Conservation (phyloP, 768 basidiomycete genomes). For the Sarcodon aspratus region DNA sequence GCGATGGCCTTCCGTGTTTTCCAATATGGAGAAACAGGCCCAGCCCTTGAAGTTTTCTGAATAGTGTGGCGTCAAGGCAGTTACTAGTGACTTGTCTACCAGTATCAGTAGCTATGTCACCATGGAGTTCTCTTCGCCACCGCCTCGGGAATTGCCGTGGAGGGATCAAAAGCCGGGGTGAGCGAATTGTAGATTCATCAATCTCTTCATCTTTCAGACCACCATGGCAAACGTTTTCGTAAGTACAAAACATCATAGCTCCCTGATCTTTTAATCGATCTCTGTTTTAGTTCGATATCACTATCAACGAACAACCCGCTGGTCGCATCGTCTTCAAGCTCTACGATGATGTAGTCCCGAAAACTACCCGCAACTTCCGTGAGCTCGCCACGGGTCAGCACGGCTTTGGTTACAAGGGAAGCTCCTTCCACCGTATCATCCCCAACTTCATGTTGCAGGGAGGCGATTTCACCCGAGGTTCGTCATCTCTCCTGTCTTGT, state of each 20-base stretch:
- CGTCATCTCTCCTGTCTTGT: conserved; percentile 12
- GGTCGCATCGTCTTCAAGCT: conserved; percentile 79
- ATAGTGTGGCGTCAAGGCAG: too few relatives aligned
- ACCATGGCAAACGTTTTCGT: conserved; percentile 29
- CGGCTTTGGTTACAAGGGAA: conserved; percentile 64
- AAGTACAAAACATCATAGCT: conserved; percentile 9
- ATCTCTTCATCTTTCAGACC: conserved; percentile 5
- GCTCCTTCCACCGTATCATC: conserved; percentile 77
- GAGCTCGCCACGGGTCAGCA: conserved; percentile 71
- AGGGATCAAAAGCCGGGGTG: too few relatives aligned
- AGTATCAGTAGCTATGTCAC: too few relatives aligned
- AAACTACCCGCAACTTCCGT: conserved; percentile 77
- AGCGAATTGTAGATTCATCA: too few relatives aligned
- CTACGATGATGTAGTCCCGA: conserved; percentile 68
- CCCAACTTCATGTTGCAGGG: conserved; percentile 85
- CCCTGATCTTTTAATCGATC: background rate
- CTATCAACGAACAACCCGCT: conserved; percentile 24
- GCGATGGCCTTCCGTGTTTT: too few relatives aligned
- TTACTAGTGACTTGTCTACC: too few relatives aligned
- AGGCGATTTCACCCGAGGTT: conserved; percentile 63
- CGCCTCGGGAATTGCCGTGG: too few relatives aligned
- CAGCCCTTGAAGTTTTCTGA: too few relatives aligned
- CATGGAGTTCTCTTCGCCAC: too few relatives aligned
- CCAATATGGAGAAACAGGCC: too few relatives aligned
- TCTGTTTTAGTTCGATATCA: conserved; percentile 53